Evolutionary conservation across 2,329 filamentous ascomycete species (phyloP).

Genomic region (Neofusicoccum laricinum): DNA sequence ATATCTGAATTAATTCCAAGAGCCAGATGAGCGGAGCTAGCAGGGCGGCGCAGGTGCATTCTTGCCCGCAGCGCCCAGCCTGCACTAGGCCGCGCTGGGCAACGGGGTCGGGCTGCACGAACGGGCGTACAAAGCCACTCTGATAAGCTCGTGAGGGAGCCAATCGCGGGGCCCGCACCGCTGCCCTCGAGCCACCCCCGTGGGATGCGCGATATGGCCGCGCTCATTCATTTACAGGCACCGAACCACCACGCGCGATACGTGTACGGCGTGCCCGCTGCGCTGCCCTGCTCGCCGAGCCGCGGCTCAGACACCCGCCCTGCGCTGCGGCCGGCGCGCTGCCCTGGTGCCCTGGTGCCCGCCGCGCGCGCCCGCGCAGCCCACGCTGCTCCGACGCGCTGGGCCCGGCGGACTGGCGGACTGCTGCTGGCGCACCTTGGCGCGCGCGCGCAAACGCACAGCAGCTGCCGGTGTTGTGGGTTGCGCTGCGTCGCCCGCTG

Average conservation of each 20-base stretch:
- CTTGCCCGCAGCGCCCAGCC: background rate
- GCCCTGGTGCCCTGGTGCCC: background rate
- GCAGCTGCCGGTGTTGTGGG: background rate
- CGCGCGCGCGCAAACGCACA: background rate
- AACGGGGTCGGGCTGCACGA: background rate
- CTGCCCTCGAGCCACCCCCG: constrained; percentile 25
- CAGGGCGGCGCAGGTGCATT: background rate
- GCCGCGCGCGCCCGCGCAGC: background rate
- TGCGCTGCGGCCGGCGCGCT: background rate
- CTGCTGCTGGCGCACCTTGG: background rate
- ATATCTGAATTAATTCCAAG: background rate
- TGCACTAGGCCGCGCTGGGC: background rate
- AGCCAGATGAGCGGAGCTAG: too few species aligned
- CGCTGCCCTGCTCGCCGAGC: background rate
- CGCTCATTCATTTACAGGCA: background rate
- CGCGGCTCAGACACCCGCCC: background rate
- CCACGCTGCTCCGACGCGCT: background rate
- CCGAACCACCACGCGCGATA: constrained; percentile 3
- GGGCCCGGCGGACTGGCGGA: background rate
- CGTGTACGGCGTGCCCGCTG: too few species aligned
- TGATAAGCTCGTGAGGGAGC: constrained; percentile 3
- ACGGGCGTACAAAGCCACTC: constrained; percentile 6
- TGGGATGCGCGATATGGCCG: constrained; percentile 24
- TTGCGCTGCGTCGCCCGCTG: constrained; percentile 1
- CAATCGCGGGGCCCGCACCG: constrained; percentile 1